Base-by-base conservation (phyloP, 208 protist genomes). In the Herpetomonas tarakana region DNA sequence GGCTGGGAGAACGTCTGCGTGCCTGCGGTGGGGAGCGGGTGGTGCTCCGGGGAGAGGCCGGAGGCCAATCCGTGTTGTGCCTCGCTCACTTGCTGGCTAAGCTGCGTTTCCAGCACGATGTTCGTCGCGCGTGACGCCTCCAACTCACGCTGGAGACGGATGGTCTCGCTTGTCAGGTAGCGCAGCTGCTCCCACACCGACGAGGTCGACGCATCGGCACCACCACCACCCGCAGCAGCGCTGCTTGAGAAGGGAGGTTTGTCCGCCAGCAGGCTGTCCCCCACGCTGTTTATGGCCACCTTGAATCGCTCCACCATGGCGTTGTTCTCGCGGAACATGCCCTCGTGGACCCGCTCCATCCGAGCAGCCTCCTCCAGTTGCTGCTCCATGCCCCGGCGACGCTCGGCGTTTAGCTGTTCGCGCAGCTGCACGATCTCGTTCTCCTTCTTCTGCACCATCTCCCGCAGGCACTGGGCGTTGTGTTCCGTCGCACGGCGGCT, bases 381-480 rank as follows among this genome's bases (percentile, higher is more conserved):
- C 46, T 82, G 73, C 68, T 90, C 83, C 22, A 81, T 56, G 63
- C 76, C 71, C 64, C 81, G 79, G 45, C 71, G 76, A 24, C 89
- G 83, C 74, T 96, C 89, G 2, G 65, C 66, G 7, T 83, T 71
- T 14, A 96, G 84, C 62, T 96, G 86, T 38, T 77, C 68, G 64
- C 90, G 82, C 25, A 92, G 73, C 27, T 86, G 76, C 26, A 74
- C 51, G 4, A 96, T 83, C 18, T 47, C 54, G 25, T 57, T 57
- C 31, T 96, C 89, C 61, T 92, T 91, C 44, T 85, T 85, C n/a
- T 75, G 65, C 12, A 96, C 19, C 73, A 93, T 79, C 26, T 91
- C 89, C 27, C 70, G 71, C 52, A 96, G 59, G 67, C 83, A 91
- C 21, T 74, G 64, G 31, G 63, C 71, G 58, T 89, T 92, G 71